Evolutionary conservation across 2,329 filamentous ascomycete species (phyloP).

Genomic region (Phaeosphaeria sp.): DNA sequence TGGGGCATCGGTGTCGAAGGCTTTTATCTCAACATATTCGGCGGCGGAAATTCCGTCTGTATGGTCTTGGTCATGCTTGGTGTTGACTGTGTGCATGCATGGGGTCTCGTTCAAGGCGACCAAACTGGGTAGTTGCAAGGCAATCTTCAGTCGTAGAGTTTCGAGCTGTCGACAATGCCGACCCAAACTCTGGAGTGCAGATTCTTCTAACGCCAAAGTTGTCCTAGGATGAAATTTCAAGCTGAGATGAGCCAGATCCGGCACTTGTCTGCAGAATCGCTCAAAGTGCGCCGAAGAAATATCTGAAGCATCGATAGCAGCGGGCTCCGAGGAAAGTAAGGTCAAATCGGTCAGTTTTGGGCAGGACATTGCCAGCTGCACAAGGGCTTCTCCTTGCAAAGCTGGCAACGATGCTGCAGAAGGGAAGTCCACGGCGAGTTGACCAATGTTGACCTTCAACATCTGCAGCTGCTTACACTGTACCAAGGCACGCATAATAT

Average conservation of each 20-base stretch:
- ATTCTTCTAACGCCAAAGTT: conserved; percentile 25
- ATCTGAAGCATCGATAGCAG: conserved; percentile 35
- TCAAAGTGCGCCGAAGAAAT: conserved; percentile 37
- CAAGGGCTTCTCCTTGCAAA: conserved; percentile 27
- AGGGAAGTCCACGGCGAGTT: conserved; percentile 33
- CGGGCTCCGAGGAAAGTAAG: conserved; percentile 32
- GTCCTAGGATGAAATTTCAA: conserved; percentile 39
- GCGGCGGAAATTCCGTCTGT: neutral
- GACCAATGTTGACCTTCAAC: conserved; percentile 34
- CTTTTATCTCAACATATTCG: neutral
- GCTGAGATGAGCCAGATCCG: conserved; percentile 27
- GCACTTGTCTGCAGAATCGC: conserved; percentile 30
- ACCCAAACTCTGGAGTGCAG: conserved; percentile 35
- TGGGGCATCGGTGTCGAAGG: neutral
- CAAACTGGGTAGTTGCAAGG: conserved; percentile 30
- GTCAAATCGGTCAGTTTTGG: conserved; percentile 32
- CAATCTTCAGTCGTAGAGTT: conserved; percentile 34
- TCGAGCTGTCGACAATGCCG: conserved; percentile 33
- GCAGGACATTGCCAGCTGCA: conserved; percentile 28
- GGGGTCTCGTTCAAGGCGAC: neutral
- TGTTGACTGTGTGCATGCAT: neutral
- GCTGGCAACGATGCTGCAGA: conserved; percentile 24
- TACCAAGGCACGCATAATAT: conserved; percentile 24
- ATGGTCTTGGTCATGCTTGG: neutral
- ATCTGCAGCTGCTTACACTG: conserved; percentile 26